Conservation (phyloP, 2,329 filamentous ascomycete species). For the Sarocladium kiliense region DNA sequence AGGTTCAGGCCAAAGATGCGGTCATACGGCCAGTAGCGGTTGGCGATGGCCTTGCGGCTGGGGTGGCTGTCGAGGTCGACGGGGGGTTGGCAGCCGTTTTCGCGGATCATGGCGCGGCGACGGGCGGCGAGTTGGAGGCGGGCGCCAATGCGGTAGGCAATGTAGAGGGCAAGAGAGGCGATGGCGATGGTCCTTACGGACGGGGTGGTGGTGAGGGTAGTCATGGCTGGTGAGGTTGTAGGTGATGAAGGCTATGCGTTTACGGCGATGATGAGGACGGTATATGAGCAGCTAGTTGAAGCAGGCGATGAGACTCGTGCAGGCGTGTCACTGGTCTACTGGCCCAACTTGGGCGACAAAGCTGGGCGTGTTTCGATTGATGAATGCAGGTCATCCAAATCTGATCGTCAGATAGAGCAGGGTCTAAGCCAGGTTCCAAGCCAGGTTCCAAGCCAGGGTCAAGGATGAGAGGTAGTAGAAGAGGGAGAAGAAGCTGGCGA, state of each 20-base stretch:
- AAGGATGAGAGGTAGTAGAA: too few species aligned
- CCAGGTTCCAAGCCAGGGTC: too few species aligned
- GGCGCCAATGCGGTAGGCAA: neutral
- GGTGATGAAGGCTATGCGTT: too few species aligned
- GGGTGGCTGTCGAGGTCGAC: neutral
- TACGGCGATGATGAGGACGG: too few species aligned
- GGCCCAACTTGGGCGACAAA: too few species aligned
- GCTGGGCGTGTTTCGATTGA: too few species aligned
- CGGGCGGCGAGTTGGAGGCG: neutral
- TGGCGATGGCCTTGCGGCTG: neutral
- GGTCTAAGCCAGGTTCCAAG: too few species aligned
- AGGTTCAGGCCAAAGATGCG: neutral
- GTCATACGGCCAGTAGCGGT: neutral
- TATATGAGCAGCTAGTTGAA: neutral
- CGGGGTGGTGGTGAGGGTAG: neutral
- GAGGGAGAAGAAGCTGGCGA: too few species aligned
- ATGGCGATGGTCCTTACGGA: neutral
- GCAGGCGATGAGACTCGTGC: too few species aligned
- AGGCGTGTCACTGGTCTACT: too few species aligned
- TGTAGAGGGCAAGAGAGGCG: neutral
- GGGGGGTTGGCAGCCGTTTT: neutral
- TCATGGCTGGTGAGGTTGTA: neutral
- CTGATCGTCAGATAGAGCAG: too few species aligned
- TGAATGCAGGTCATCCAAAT: too few species aligned
- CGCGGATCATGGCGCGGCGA: neutral